Base-by-base conservation (phyloP, 352 stramenopile species). In the Pythium scleroteichum region DNA sequence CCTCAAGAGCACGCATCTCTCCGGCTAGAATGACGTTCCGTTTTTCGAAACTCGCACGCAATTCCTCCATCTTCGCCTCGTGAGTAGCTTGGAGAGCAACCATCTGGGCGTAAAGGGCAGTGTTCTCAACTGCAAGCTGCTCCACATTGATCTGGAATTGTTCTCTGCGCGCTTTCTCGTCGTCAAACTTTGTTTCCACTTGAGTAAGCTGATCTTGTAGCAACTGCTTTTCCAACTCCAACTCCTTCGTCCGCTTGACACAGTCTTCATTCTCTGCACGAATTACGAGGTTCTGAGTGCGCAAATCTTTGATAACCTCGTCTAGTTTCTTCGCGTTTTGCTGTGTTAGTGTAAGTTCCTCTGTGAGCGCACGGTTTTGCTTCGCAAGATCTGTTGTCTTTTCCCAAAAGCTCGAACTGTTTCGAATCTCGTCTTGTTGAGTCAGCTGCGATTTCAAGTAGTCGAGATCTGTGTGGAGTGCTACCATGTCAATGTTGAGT, bases 121-220 rank as follows among this genome's bases (percentile, higher is more conserved):
- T 94, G 55, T 94, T 96, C 45, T 95, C 86, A 19, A 91, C 81
- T 2, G 84, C 91, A 14, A 95, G 57, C 54, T 95, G 86, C 66
- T 95, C 82, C 12, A 92, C 79, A 27, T 88, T 85, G n/a, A 95
- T 80, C 62, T 95, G 82, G 59, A 95, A 95, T 49, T 95, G 82
- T 62, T 95, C 84, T 19, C 84, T 76, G 1, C 84, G 83, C 12
- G 76, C 68, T 65, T 92, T 92, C 49, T 95, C 86, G 33, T 92
- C 82, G 33, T 88, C 76, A 50, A 91, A 88, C 55, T 89, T 92
- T 14, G 65, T 66, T 32, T 93, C 80, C 62, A 94, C 78, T 14
- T 76, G 68, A 12, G 62, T 55, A 10, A 93, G 54, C 40, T 78
- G 81, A 58, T 96, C 85, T 41, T 84, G 72, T 14, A 91, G 58